Percentiles rank a stretch among this genome's conserved stretches.
phyloP scores from a whole-genome alignment of 2,329 filamentous ascomycete genomes.

The Rhinocladiella similis region DNA sequence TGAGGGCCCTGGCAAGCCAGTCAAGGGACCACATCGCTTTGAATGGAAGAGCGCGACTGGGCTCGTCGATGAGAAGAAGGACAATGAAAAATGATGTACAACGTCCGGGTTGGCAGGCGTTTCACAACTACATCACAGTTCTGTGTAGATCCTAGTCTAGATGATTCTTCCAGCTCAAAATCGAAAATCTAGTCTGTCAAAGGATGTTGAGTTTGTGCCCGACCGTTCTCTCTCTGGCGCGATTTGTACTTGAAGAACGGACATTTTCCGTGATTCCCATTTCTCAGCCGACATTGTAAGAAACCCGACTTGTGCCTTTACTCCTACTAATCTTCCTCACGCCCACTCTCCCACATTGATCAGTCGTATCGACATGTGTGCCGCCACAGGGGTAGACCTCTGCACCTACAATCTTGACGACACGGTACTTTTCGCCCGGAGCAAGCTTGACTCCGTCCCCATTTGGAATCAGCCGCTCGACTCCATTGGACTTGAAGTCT shows the following conservation, averaged over 20 bases:
- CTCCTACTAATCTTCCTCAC: constrained; percentile 67
- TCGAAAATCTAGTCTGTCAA: too few relatives aligned
- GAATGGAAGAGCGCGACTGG: constrained; percentile 26
- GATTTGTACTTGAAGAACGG: too few relatives aligned
- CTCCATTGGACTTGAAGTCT: constrained; percentile 56
- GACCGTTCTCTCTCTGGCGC: too few relatives aligned
- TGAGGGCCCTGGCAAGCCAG: constrained; percentile 17
- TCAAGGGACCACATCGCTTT: constrained; percentile 25
- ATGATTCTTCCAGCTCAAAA: background rate
- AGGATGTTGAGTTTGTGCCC: too few relatives aligned
- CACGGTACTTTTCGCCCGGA: constrained; percentile 58
- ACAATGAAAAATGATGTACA: background rate
- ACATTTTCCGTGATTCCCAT: too few relatives aligned
- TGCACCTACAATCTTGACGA: constrained; percentile 67
- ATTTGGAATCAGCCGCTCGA: constrained; percentile 57
- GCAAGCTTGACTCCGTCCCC: constrained; percentile 42
- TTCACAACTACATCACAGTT: too few relatives aligned
- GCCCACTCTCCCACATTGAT: constrained; percentile 58
- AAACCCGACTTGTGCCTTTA: constrained; percentile 63
- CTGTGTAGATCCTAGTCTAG: background rate
- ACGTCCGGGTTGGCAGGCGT: background rate
- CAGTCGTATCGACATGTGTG: constrained; percentile 67
- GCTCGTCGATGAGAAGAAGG: constrained; percentile 8
- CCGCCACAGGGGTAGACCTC: constrained; percentile 75
- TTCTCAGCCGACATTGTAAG: constrained; percentile 37